Base-by-base conservation (phyloP, 169 alveolate genomes). In the Plasmodium gaboni region DNA sequence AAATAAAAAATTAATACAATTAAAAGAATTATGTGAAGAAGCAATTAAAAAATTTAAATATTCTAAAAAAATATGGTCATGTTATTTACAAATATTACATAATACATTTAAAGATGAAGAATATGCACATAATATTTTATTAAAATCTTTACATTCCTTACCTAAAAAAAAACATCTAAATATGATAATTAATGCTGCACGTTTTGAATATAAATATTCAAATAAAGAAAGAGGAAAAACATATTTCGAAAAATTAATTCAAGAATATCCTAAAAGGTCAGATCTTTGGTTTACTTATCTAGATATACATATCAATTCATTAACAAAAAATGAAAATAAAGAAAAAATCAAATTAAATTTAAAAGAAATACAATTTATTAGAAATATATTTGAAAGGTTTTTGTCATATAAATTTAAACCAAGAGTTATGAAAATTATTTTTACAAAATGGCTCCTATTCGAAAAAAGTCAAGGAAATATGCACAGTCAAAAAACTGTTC, bases 231-330 rank as follows among this genome's bases (percentile, higher is more conserved):
- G 96, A 51, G 97, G 96, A 55, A 92, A 95, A 74, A 92, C 91
- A 68, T 88, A 93, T 76, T 95, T 95, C 89, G 97, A 95, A 93
- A 94, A 95, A 78, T 70, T 95, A 61, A 87, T 95, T 17, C 94
- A 92, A 76, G 97, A 95, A 46, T 94, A 95, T 63, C 95, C 97
- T 0, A 93, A 94, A 42, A 92, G 97, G n/a, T 94, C 94, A 92
- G 97, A 95, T 71, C 64, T 95, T 9, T 95, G 97, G 97, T 89
- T 93, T 74, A 96, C 95, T 71, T 95, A 95, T 73, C 80, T 95
- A 71, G 94, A 94, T 63, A 93, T 95, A 8, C 94, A 94, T 64
- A 94, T 94, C 42, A 94, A 94, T 80, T 90, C 89, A 13, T 92
- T 92, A 70, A 71, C 93, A 51, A 73, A 44, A 50, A 57, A 22